A percentile compares a stretch with the other conserved stretches of the same genome.
Conservation (phyloP, 1,284 basidiomycete species). For the Coniferiporia sulphurascens region DNA sequence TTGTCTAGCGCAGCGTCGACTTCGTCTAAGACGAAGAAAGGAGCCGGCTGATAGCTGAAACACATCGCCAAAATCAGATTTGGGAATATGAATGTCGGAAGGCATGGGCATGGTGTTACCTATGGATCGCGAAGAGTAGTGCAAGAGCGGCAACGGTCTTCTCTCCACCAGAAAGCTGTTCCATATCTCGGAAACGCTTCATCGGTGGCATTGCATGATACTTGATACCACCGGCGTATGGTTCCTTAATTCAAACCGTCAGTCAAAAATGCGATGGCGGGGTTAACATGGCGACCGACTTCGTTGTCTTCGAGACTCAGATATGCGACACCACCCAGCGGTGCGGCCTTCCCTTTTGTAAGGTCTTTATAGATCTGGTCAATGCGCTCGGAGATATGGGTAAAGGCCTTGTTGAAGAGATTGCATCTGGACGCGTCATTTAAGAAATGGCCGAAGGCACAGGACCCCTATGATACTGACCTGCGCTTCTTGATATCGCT, state of each 20-base stretch:
- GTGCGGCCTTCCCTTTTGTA: conserved; percentile 89
- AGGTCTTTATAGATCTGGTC: conserved; percentile 97
- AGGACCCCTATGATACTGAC: conserved; percentile 34
- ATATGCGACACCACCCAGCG: conserved; percentile 95
- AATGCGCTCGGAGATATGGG: conserved; percentile 92
- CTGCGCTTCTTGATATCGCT: conserved; percentile 82
- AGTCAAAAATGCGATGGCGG: not conserved
- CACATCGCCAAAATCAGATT: conserved; percentile 8
- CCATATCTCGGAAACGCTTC: conserved; percentile 99
- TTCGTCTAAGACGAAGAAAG: conserved; percentile 98
- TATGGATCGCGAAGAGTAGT: conserved; percentile 94
- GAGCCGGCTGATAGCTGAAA: conserved; percentile 88
- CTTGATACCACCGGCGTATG: conserved; percentile 92
- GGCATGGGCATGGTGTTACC: conserved; percentile 37
- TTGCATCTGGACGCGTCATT: conserved; percentile 49
- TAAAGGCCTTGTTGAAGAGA: conserved; percentile 94
- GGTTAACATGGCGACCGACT: conserved; percentile 38
- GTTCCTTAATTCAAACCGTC: conserved; percentile 60
- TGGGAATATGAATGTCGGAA: not conserved
- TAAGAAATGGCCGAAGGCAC: not conserved
- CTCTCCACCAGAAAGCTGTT: conserved; percentile 96
- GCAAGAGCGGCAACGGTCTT: conserved; percentile 98
- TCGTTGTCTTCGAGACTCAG: conserved; percentile 94
- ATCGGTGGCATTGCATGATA: conserved; percentile 99
- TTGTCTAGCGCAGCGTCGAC: conserved; percentile 97